Percentiles rank a stretch among this genome's conserved stretches.
phyloP scores from a whole-genome alignment of 2,329 filamentous ascomycete genomes.

The Pestalotiopsis sp. region DNA sequence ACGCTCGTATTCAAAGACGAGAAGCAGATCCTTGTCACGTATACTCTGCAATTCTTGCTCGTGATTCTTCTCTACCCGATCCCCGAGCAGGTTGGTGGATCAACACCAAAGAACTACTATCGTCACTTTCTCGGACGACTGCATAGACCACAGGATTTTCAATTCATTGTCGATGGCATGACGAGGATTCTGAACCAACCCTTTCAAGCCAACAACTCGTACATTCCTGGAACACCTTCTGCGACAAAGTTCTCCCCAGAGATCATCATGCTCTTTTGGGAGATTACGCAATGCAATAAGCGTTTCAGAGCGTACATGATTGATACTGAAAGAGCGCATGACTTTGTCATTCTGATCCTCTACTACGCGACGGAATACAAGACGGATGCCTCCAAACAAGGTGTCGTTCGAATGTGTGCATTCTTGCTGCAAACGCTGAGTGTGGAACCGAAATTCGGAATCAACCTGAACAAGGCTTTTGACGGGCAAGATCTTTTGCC shows the following conservation, averaged over 20 bases:
- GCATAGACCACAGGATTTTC: slow-evolving; percentile 94
- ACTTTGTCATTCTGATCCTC: slow-evolving; percentile 86
- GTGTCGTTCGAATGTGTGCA: slow-evolving; percentile 94
- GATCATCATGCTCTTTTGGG: slow-evolving; percentile 97
- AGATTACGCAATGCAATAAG: slow-evolving; percentile 96
- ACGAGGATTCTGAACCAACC: slow-evolving; percentile 90
- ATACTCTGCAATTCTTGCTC: slow-evolving; percentile 88
- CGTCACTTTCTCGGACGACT: slow-evolving; percentile 89
- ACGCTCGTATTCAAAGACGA: slow-evolving; percentile 89
- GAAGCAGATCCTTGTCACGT: slow-evolving; percentile 87
- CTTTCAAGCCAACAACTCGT: slow-evolving; percentile 84
- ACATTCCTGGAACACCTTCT: slow-evolving; percentile 82
- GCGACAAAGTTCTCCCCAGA: slow-evolving; percentile 88
- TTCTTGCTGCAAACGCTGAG: slow-evolving; percentile 95
- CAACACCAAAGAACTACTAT: slow-evolving; percentile 85
- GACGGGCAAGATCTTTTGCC: slow-evolving; percentile 88
- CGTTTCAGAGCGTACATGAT: slow-evolving; percentile 96
- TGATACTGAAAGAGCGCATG: slow-evolving; percentile 89
- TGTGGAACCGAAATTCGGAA: slow-evolving; percentile 87
- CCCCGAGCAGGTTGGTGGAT: slow-evolving; percentile 70
- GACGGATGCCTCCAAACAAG: slow-evolving; percentile 83
- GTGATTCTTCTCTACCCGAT: slow-evolving; percentile 85
- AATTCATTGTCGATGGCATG: slow-evolving; percentile 96
- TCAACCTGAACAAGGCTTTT: slow-evolving; percentile 87
- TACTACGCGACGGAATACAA: slow-evolving; percentile 94